Base-by-base conservation (phyloP, 495 filamentous ascomycete genomes). In the Penicillium maclennaniae region DNA sequence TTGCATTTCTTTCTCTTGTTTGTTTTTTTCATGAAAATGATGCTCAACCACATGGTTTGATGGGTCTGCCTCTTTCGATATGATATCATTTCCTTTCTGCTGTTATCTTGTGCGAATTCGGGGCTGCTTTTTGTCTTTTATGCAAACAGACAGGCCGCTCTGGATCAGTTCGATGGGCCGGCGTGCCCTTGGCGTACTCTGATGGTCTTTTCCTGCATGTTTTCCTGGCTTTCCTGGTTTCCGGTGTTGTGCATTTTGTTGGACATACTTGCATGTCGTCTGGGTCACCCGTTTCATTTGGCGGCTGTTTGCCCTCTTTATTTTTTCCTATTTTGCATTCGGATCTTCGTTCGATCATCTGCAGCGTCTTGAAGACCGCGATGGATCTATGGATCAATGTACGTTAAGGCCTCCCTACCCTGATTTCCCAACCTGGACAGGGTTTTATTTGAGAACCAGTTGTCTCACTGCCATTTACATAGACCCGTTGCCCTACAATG, bases 371-470 rank as follows among this genome's bases (percentile, higher is more conserved):
- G 65, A 68, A 79, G 79, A 83, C 82, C 56, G 47, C 59, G 80
- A 82, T 80, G 81, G 84, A 75, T 72, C 78, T 79, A 71, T 76
- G 79, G 75, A 76, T 74, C 80, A 77, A 85, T 91, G 87, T 91
- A 91, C 84, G 87, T 89, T 90, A 89, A 67, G 61, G 75, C 69
- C 71, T 78, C 74, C 77, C 75, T 79, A 69, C 67, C 76, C 76
- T 77, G 70, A 70, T 71, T 74, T 68, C 61, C 63, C 65, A 64
- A 66, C 63, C 52, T 61, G 61, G 66, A 75, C 72, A 71, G 74
- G 74, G 68, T 64, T 63, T 68, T 76, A 78, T 71, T 64, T 71
- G 74, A 79, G 76, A 40, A 76, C 58, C 66, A 77, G 73, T 69
- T 73, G 59, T 79, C 78, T 79, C 71, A 80, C 78, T 67, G 68